Evolutionary conservation across 306 rosid species (phyloP).

Genomic region (Pterocarpus santalinus): DNA sequence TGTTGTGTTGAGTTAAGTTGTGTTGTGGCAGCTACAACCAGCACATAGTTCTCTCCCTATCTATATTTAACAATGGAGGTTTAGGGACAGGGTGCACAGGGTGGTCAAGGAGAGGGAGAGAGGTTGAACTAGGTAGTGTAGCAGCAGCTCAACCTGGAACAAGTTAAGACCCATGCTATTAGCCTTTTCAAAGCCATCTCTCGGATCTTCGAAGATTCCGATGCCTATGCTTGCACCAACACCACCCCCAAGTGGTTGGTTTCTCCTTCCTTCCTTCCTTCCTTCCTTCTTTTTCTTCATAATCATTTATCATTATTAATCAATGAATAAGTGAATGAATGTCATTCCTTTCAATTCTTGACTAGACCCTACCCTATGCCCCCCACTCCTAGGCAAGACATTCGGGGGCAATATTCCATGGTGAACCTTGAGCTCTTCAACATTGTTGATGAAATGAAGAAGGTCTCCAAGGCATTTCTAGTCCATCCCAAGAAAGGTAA

Average conservation of each 20-base stretch:
- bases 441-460: constrained; percentile 90
- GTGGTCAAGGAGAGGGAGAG: constrained; percentile 51
- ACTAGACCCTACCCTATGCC: neutral
- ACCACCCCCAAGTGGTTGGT: constrained; percentile 78
- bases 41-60: neutral
- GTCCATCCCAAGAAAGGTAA: constrained; percentile 87
- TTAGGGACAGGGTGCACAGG: constrained; percentile 38
- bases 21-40: too few relatives aligned
- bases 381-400: constrained; percentile 67
- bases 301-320: too few relatives aligned
- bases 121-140: constrained; percentile 81
- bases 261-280: too few relatives aligned
- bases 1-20: too few relatives aligned
- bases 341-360: too few relatives aligned
- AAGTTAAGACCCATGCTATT: constrained; percentile 79
- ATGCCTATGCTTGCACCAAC: constrained; percentile 77
- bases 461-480: constrained; percentile 84
- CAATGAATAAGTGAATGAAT: too few relatives aligned
- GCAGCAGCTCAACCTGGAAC: constrained; percentile 83
- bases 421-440: constrained; percentile 92
- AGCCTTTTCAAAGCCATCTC: constrained; percentile 86
- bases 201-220: constrained; percentile 85
- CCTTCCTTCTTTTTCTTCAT: too few relatives aligned
- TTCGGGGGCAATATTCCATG: constrained; percentile 91
- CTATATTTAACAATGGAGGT: constrained; percentile 55